Conservation (phyloP, 108 stramenopile species). For the Licmophora abbreviata region DNA sequence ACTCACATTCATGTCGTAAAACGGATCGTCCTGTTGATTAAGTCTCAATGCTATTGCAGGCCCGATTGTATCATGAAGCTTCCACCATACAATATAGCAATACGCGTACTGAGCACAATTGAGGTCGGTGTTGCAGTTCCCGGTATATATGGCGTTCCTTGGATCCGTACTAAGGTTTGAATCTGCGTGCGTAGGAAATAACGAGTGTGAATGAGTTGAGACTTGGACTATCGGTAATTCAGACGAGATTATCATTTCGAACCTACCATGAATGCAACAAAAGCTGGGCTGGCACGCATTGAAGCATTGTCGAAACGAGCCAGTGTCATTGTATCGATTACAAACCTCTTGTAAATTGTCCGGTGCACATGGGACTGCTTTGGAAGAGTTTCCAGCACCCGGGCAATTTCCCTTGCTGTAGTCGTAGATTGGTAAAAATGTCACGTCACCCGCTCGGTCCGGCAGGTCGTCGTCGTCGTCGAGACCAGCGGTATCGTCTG, state of each 20-base stretch:
- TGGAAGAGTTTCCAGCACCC: slow-evolving; percentile 1
- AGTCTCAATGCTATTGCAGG: slow-evolving; percentile 38
- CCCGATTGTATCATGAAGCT: slow-evolving; percentile 41
- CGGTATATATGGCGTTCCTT: slow-evolving; percentile 17
- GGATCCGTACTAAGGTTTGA: no score
- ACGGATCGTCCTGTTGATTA: slow-evolving; percentile 21
- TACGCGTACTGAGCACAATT: slow-evolving; percentile 40
- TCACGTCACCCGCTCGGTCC: slow-evolving; percentile 1
- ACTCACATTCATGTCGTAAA: slow-evolving; percentile 1
- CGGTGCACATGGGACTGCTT: slow-evolving; percentile 5
- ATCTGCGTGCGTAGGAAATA: no score
- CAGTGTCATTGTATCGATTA: slow-evolving; percentile 24
- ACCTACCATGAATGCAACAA: slow-evolving; percentile 44
- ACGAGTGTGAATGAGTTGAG: no score
- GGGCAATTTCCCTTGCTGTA: slow-evolving; percentile 25
- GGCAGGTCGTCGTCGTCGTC: background rate
- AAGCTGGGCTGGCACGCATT: slow-evolving; percentile 48
- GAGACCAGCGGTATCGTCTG: background rate
- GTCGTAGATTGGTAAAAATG: slow-evolving; percentile 16
- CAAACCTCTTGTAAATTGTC: slow-evolving; percentile 23
- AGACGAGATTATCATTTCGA: slow-evolving; percentile 3
- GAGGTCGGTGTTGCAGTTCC: slow-evolving; percentile 25
- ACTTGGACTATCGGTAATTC: no score
- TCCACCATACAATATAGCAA: slow-evolving; percentile 60
- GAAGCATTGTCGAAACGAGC: slow-evolving; percentile 39